Evolutionary conservation across 352 stramenopile genomes (phyloP).

Genomic region (Hyaloperonospora brassicae): DNA sequence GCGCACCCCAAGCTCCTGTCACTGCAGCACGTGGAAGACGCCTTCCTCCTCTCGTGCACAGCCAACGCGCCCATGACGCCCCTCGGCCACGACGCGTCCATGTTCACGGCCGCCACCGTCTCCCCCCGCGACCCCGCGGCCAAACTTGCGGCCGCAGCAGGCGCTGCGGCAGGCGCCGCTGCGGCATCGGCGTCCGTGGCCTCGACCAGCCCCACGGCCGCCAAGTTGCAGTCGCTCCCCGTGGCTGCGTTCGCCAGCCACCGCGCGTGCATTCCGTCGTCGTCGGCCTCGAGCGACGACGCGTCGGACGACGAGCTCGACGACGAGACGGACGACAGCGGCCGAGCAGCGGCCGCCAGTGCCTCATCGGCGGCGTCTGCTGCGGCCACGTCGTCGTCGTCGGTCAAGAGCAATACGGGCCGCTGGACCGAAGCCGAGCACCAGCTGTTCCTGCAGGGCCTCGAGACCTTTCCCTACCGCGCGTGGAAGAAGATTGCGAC

Average conservation of each 20-base stretch:
- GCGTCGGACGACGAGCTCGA: slow-evolving; percentile 27
- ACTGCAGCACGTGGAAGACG: slow-evolving; percentile 37
- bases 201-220: neutral
- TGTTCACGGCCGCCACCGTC: slow-evolving; percentile 29
- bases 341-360: slow-evolving; percentile 5
- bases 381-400: neutral
- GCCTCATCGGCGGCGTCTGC: slow-evolving; percentile 8
- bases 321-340: slow-evolving; percentile 21
- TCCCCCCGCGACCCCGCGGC: slow-evolving; percentile 46
- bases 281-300: slow-evolving; percentile 23
- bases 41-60: slow-evolving; percentile 24
- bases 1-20: slow-evolving; percentile 42
- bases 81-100: slow-evolving; percentile 20
- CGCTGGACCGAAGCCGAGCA: slow-evolving; percentile 84
- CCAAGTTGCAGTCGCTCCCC: slow-evolving; percentile 8
- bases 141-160: slow-evolving; percentile 34
- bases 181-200: too few species aligned
- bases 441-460: slow-evolving; percentile 82
- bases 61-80: slow-evolving; percentile 39
- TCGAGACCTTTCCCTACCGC: slow-evolving; percentile 80
- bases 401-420: slow-evolving; percentile 66
- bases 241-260: slow-evolving; percentile 18
- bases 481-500: slow-evolving; percentile 91
- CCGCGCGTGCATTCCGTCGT: slow-evolving; percentile 24
- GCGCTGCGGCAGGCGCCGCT: neutral